Percentiles rank a stretch among this genome's conserved stretches.
These are phyloP conservation scores for Daldinia concentrica DNA, from an alignment of 495 filamentous ascomycete genomes.

Conservation along the genomic window DNA sequence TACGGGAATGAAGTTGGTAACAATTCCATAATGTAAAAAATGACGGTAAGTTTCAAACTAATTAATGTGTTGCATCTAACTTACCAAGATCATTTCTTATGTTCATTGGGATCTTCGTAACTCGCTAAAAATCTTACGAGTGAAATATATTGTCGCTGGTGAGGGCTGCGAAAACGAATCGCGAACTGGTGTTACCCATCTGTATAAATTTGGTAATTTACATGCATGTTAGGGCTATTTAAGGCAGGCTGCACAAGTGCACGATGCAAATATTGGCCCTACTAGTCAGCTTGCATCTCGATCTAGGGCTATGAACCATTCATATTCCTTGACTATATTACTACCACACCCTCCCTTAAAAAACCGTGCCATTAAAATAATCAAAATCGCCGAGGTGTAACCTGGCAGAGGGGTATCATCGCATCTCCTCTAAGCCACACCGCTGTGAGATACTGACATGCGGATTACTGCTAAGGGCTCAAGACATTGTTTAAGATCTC, in stretches of 20 bases:
- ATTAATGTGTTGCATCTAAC: neutral
- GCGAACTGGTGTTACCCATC: neutral
- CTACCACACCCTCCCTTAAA: conserved; percentile 16
- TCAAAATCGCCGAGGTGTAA: conserved; percentile 12
- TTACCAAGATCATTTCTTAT: too few relatives aligned
- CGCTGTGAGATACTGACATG: neutral
- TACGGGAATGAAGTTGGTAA: too few relatives aligned
- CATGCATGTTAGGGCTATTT: conserved; percentile 34
- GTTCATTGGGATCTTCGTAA: too few relatives aligned
- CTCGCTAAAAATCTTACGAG: neutral
- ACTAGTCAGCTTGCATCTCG: conserved; percentile 30
- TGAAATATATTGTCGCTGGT: neutral
- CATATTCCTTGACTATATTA: conserved; percentile 12
- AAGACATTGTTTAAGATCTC: neutral
- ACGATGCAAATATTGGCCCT: conserved; percentile 11
- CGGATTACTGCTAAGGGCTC: neutral
- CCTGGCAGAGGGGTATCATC: conserved; percentile 33
- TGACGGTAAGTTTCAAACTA: too few relatives aligned
- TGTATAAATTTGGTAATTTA: neutral
- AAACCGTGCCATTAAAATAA: conserved; percentile 1
- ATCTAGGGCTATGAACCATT: conserved; percentile 15
- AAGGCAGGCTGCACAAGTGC: conserved; percentile 17
- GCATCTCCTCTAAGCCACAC: neutral
- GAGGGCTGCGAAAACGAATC: neutral
- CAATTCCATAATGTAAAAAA: too few relatives aligned